Conservation (phyloP, 2,329 filamentous ascomycete genomes). For the Venturia effusa region DNA sequence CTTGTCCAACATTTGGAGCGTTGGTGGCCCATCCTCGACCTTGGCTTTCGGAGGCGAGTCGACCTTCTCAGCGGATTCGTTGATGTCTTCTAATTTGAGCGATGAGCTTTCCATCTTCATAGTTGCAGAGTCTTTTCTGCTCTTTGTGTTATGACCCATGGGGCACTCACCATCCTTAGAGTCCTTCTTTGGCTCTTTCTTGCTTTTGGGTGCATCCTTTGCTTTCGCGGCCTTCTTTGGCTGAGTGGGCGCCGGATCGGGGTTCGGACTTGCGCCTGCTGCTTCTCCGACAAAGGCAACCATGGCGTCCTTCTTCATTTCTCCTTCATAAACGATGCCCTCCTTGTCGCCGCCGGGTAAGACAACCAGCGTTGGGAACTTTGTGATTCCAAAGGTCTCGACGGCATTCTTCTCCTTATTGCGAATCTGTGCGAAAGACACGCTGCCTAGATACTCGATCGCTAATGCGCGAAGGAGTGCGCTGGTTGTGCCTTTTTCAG, state of each 20-base stretch:
- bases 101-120: slow-evolving; percentile 2
- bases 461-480: slow-evolving; percentile 73
- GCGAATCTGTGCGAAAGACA: slow-evolving; percentile 72
- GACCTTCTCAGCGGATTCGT: slow-evolving; percentile 37
- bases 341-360: slow-evolving; percentile 61
- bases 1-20: slow-evolving; percentile 55
- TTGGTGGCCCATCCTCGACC: slow-evolving; percentile 41
- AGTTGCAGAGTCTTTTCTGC: background rate
- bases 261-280: slow-evolving; percentile 69
- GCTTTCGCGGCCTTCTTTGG: slow-evolving; percentile 28
- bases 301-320: slow-evolving; percentile 75
- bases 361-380: slow-evolving; percentile 72
- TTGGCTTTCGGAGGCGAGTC: slow-evolving; percentile 37
- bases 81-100: slow-evolving; percentile 1
- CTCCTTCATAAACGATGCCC: slow-evolving; percentile 64
- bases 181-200: slow-evolving; percentile 11
- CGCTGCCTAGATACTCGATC: slow-evolving; percentile 76
- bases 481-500: slow-evolving; percentile 81
- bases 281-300: slow-evolving; percentile 72
- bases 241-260: slow-evolving; percentile 39
- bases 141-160: slow-evolving; percentile 3
- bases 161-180: slow-evolving; percentile 6
- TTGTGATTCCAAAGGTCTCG: slow-evolving; percentile 62
- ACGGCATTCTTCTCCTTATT: slow-evolving; percentile 66
- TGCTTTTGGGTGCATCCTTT: slow-evolving; percentile 20